These are phyloP conservation scores for Anethum foeniculum DNA, from an alignment of 140 eudicot species.

Conservation along the genomic window DNA sequence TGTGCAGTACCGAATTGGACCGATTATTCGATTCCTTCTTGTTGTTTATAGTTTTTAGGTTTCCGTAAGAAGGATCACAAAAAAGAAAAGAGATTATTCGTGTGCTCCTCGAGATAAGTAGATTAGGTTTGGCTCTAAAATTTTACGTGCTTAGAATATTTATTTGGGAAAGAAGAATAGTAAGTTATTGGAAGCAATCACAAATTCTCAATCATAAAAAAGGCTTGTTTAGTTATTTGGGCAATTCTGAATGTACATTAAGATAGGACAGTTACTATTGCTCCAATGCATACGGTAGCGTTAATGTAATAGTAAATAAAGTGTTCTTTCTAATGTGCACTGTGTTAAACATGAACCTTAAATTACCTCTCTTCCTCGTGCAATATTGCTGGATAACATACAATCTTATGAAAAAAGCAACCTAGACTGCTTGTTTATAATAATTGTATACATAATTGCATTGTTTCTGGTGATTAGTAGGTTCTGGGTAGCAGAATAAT, in stretches of 20 bases:
- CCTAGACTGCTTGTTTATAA: not conserved
- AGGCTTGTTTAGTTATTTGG: not conserved
- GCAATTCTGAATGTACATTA: not conserved
- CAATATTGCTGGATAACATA: not conserved
- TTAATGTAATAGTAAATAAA: not conserved
- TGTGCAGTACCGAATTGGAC: not conserved
- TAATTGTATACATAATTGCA: not conserved
- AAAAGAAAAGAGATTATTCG: too few species aligned
- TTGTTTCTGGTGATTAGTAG: constrained; percentile 56
- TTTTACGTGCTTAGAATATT: too few species aligned
- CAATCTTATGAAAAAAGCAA: not conserved
- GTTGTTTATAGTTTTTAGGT: too few species aligned
- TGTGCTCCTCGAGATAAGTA: not conserved
- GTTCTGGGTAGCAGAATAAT: constrained; percentile 63
- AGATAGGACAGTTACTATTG: not conserved
- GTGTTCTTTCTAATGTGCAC: too few species aligned
- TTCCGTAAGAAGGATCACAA: too few species aligned
- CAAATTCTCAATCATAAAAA: too few species aligned
- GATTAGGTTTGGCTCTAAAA: too few species aligned
- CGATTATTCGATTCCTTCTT: not conserved
- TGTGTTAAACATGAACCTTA: not conserved
- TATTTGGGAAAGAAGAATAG: too few species aligned
- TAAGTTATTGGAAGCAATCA: too few species aligned
- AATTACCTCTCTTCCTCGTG: not conserved
- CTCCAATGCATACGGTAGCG: not conserved